These are phyloP conservation scores for Babesia divergens DNA, from an alignment of 169 alveolate species.

Conservation along the genomic window DNA sequence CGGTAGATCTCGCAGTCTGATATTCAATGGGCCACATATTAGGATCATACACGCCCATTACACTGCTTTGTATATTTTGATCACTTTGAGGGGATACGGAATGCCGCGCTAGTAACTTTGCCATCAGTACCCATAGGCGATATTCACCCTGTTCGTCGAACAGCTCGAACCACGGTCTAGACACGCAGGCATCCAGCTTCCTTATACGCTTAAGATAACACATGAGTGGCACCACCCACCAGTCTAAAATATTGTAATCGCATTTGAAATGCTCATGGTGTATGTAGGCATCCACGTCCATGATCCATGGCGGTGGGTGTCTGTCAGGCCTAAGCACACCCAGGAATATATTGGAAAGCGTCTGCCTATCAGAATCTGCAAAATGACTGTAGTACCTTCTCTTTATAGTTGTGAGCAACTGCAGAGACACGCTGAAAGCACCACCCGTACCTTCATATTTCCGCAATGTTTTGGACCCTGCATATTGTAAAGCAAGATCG, in stretches of 20 bases:
- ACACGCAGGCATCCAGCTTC: background rate
- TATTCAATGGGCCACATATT: no score
- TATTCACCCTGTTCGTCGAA: conserved; percentile 35
- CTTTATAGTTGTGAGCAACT: conserved; percentile 68
- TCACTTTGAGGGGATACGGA: background rate
- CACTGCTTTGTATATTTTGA: no score
- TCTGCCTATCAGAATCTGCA: conserved; percentile 72
- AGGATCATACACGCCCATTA: no score
- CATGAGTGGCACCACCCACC: conserved; percentile 40
- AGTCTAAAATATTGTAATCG: conserved; percentile 27
- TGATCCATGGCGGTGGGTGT: conserved; percentile 29
- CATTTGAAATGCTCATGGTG: conserved; percentile 19
- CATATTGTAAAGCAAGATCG: conserved; percentile 74
- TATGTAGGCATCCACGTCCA: conserved; percentile 32
- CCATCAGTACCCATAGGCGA: conserved; percentile 20
- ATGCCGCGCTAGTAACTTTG: background rate
- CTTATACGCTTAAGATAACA: conserved; percentile 9
- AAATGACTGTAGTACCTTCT: conserved; percentile 69
- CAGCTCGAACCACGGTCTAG: conserved; percentile 26
- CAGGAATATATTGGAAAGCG: conserved; percentile 59
- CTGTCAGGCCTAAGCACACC: conserved; percentile 48
- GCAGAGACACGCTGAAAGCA: conserved; percentile 61
- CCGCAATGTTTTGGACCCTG: conserved; percentile 75
- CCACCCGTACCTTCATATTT: conserved; percentile 66
- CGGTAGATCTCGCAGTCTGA: no score